Conservation (phyloP, 352 stramenopile genomes). For the Phytopythium boreale region DNA sequence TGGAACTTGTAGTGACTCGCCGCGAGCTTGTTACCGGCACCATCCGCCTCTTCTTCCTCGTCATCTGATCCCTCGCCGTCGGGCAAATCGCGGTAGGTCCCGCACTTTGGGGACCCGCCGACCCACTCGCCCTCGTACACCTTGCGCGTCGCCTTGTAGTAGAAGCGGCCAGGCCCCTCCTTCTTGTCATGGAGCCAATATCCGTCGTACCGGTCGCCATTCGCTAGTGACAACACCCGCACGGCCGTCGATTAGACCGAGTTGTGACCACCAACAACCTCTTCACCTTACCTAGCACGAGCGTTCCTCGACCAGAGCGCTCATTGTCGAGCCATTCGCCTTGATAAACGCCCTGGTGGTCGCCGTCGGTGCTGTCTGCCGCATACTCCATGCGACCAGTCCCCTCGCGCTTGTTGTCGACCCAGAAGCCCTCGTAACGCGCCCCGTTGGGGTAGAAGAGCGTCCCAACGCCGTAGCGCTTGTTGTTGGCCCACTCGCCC, state of each 20-base stretch:
- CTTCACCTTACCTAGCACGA: constrained; percentile 47
- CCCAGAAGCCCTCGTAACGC: constrained; percentile 81
- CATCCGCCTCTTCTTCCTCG: constrained; percentile 6
- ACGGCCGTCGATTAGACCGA: constrained; percentile 2
- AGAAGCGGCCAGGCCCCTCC: constrained; percentile 80
- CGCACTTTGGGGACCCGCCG: constrained; percentile 69
- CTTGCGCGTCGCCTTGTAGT: constrained; percentile 81
- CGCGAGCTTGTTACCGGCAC: not conserved
- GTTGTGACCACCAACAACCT: not conserved
- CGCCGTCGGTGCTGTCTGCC: constrained; percentile 36
- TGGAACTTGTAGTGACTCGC: constrained; percentile 44
- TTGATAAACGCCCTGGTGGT: constrained; percentile 87
- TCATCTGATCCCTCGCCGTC: constrained; percentile 32
- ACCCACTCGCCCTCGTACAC: constrained; percentile 91
- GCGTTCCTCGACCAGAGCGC: constrained; percentile 65
- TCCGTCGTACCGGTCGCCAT: constrained; percentile 86
- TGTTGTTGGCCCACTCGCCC: constrained; percentile 70
- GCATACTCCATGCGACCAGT: constrained; percentile 54
- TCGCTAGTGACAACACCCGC: constrained; percentile 28
- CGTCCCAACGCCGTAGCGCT: constrained; percentile 74
- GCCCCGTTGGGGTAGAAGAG: constrained; percentile 84
- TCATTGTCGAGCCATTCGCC: constrained; percentile 76
- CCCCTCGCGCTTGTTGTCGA: constrained; percentile 72
- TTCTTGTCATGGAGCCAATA: constrained; percentile 88
- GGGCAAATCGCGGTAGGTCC: constrained; percentile 52